phyloP scores from a whole-genome alignment of 2,329 filamentous ascomycete species.

The Mycogone perniciosa region DNA sequence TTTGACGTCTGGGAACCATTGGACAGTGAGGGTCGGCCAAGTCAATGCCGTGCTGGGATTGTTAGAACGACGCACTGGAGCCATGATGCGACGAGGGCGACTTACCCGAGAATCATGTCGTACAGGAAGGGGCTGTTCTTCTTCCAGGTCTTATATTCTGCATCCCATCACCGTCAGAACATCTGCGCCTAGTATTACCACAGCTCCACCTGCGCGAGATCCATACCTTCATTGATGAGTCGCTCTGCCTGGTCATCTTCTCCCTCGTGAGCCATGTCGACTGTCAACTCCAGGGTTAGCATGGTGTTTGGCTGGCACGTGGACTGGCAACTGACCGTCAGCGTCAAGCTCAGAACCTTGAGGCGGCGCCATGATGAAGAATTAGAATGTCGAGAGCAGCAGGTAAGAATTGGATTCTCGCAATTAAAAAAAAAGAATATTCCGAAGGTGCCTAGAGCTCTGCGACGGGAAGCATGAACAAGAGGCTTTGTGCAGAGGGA shows the following conservation, averaged over 20 bases:
- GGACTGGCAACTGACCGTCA: slow-evolving; percentile 26
- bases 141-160: slow-evolving; percentile 99
- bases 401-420: neutral
- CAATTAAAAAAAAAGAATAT: neutral
- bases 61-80: slow-evolving; percentile 6
- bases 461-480: neutral
- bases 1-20: slow-evolving; percentile 97
- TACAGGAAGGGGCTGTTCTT: slow-evolving; percentile 99
- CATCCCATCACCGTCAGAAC: slow-evolving; percentile 4
- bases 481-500: neutral
- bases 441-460: neutral
- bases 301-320: neutral
- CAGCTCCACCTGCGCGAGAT: neutral
- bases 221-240: slow-evolving; percentile 81
- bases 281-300: slow-evolving; percentile 16
- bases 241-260: slow-evolving; percentile 72
- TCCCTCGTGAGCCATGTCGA: slow-evolving; percentile 52
- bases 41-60: slow-evolving; percentile 71
- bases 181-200: neutral
- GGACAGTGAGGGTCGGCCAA: slow-evolving; percentile 94
- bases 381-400: neutral
- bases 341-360: slow-evolving; percentile 30
- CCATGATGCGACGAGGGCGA: neutral
- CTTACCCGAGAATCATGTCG: slow-evolving; percentile 83
- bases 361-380: slow-evolving; percentile 30